These are phyloP conservation scores for Articulospora tetracladia DNA, from an alignment of 495 filamentous ascomycete species.

Conservation along the genomic window DNA sequence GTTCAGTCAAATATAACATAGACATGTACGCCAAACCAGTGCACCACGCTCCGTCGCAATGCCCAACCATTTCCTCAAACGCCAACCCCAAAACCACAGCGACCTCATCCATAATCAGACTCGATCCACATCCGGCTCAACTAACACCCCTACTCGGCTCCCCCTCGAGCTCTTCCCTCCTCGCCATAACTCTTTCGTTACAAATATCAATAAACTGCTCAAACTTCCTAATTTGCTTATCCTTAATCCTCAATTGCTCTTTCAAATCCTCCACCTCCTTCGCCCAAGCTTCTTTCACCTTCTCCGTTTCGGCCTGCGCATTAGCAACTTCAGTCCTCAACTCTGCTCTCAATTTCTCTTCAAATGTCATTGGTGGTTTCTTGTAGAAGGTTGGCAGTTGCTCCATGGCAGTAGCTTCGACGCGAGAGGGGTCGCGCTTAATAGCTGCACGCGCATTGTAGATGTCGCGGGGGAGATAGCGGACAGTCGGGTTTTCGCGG, in stretches of 20 bases:
- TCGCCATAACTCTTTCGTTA: conserved; percentile 53
- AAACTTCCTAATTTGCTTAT: conserved; percentile 51
- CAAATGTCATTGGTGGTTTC: conserved; percentile 49
- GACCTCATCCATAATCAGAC: background rate
- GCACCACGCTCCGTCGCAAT: no score
- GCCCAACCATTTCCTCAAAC: background rate
- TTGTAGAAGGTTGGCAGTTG: conserved; percentile 49
- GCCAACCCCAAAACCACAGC: background rate
- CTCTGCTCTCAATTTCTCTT: conserved; percentile 52
- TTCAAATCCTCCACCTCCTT: conserved; percentile 47
- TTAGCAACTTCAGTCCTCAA: conserved; percentile 47
- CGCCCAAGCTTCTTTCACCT: conserved; percentile 38
- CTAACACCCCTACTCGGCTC: background rate
- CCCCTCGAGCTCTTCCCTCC: conserved; percentile 36
- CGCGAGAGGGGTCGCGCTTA: conserved; percentile 52
- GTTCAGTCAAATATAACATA: no score
- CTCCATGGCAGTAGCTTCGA: conserved; percentile 45
- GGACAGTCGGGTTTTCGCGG: conserved; percentile 48
- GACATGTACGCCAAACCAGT: no score
- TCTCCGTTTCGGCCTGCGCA: conserved; percentile 42
- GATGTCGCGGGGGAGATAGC: conserved; percentile 50
- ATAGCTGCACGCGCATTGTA: conserved; percentile 56
- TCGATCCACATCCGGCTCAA: background rate
- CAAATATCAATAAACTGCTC: conserved; percentile 59
- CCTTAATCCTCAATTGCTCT: conserved; percentile 44